Percentiles rank a stretch among this genome's conserved stretches.
Evolutionary conservation across 345 rosid species (phyloP).

Genomic region (Salix udensis): DNA sequence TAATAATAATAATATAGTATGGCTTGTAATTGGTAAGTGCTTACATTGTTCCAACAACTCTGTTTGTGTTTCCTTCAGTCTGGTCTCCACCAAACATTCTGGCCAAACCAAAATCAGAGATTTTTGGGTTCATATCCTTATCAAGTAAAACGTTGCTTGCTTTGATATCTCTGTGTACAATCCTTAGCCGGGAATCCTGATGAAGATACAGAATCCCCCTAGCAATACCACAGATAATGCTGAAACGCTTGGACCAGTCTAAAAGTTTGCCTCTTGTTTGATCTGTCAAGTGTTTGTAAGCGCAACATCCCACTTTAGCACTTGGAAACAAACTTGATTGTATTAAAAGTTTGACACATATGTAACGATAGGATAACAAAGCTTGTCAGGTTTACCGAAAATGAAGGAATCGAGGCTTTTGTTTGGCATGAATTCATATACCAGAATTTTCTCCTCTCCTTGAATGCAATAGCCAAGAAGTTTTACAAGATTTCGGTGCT

Average conservation of each 20-base stretch:
- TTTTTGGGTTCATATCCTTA: constrained; percentile 16
- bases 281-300: neutral
- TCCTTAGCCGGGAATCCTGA: constrained; percentile 13
- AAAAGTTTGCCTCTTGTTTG: neutral
- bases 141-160: constrained; percentile 16
- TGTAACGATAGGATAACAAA: neutral
- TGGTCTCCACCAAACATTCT: constrained; percentile 1
- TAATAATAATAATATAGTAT: no score
- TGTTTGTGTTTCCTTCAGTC: constrained; percentile 13
- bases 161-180: constrained; percentile 13
- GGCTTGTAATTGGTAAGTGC: no score
- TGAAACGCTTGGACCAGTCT: constrained; percentile 14
- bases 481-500: constrained; percentile 8
- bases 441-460: constrained; percentile 29
- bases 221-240: constrained; percentile 6
- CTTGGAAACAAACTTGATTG: no score
- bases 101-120: constrained; percentile 15
- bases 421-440: constrained; percentile 37
- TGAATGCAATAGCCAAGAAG: constrained; percentile 34
- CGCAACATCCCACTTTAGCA: no score
- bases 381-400: constrained; percentile 14
- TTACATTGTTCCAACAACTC: constrained; percentile 11
- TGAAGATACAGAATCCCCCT: constrained; percentile 13
- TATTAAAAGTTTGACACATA: no score
- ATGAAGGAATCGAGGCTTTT: constrained; percentile 32